phyloP scores from a whole-genome alignment of 805 yeast genomes.

The Metschnikowia sp. region DNA sequence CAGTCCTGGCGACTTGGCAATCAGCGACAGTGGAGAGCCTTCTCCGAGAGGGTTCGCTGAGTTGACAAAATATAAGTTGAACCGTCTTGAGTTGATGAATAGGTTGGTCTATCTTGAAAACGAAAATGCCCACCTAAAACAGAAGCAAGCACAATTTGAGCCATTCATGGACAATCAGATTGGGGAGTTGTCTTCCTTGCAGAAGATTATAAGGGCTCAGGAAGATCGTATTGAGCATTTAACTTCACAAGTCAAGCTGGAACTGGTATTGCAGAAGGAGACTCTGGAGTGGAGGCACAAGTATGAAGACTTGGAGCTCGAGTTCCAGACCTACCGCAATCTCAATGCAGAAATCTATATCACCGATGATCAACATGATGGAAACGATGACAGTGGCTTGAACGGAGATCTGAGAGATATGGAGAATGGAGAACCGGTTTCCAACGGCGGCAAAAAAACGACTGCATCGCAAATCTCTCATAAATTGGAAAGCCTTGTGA shows the following conservation, averaged over 20 bases:
- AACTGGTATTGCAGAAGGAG: constrained; percentile 44
- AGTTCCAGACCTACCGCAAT: constrained; percentile 39
- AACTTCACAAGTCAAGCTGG: constrained; percentile 38
- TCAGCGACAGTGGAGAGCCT: constrained; percentile 2
- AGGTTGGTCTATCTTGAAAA: constrained; percentile 43
- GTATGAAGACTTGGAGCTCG: constrained; percentile 42
- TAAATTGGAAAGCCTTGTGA: constrained; percentile 16
- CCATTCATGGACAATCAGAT: constrained; percentile 53
- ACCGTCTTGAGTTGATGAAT: constrained; percentile 42
- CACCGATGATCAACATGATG: constrained; percentile 25
- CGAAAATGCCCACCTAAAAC: constrained; percentile 42
- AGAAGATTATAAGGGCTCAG: constrained; percentile 52
- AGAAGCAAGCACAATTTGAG: constrained; percentile 45
- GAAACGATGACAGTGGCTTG: constrained; percentile 14
- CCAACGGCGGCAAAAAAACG: constrained; percentile 13
- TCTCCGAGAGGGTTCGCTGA: constrained; percentile 26
- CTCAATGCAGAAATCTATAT: constrained; percentile 32
- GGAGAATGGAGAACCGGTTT: constrained; percentile 21
- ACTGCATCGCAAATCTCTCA: neutral
- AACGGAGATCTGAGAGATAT: neutral
- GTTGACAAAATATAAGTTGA: constrained; percentile 39
- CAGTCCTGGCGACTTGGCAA: constrained; percentile 5
- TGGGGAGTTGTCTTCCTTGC: constrained; percentile 49
- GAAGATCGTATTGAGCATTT: constrained; percentile 43
- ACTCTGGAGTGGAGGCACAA: constrained; percentile 47